These are phyloP conservation scores for Talaromyces funiculosus DNA, from an alignment of 2,329 filamentous ascomycete species.

Conservation along the genomic window DNA sequence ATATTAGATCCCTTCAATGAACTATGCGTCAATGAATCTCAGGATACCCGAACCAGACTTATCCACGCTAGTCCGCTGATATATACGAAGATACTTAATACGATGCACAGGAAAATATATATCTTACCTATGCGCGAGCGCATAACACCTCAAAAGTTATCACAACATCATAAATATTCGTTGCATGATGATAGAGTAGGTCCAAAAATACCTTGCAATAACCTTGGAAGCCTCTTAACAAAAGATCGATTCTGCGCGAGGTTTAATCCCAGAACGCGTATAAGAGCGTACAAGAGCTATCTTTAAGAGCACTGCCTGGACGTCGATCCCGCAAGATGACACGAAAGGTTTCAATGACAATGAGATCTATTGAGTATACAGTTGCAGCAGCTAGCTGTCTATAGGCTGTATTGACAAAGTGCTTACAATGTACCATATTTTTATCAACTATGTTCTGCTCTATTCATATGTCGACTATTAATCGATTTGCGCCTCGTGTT, in stretches of 20 bases:
- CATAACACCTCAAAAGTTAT: neutral
- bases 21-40: neutral
- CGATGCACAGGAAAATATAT: neutral
- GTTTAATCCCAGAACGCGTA: neutral
- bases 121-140: neutral
- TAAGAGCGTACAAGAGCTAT: neutral
- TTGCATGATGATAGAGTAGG: neutral
- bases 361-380: too few relatives aligned
- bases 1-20: too few relatives aligned
- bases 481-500: too few relatives aligned
- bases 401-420: too few relatives aligned
- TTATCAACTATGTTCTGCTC: too few relatives aligned
- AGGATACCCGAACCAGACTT: too few relatives aligned
- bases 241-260: neutral
- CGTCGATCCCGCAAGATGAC: neutral
- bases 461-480: too few relatives aligned
- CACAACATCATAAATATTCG: neutral
- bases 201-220: neutral
- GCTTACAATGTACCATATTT: too few relatives aligned
- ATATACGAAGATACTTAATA: neutral
- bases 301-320: neutral
- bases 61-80: neutral
- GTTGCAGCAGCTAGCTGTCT: too few relatives aligned
- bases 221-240: too few relatives aligned
- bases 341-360: too few relatives aligned